Evolutionary conservation across 2,329 filamentous ascomycete genomes (phyloP).

Genomic region (Alternaria atra): DNA sequence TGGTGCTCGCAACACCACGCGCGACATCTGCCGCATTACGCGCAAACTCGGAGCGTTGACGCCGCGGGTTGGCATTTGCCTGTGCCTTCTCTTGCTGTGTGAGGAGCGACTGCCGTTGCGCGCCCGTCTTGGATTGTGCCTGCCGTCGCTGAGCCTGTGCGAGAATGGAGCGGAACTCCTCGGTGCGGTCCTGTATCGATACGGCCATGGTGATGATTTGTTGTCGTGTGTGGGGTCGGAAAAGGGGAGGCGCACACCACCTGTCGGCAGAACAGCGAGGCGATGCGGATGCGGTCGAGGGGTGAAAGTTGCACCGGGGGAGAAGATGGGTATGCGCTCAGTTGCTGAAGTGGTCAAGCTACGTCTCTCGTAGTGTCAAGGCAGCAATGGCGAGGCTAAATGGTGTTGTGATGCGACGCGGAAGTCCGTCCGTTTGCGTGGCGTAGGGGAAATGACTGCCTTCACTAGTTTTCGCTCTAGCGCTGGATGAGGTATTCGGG

Average conservation of each 20-base stretch:
- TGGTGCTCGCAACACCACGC: constrained; percentile 87
- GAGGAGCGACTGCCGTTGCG: constrained; percentile 82
- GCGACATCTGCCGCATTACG: constrained; percentile 91
- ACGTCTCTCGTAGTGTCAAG: neutral
- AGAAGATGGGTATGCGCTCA: neutral
- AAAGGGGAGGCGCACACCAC: constrained; percentile 15
- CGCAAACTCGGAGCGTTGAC: constrained; percentile 85
- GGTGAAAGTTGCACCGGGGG: neutral
- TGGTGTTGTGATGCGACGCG: neutral
- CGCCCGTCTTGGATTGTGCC: constrained; percentile 75
- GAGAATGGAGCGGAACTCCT: constrained; percentile 93
- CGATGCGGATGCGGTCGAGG: constrained; percentile 16
- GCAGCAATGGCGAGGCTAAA: neutral
- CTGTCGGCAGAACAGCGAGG: constrained; percentile 12
- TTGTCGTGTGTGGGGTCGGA: constrained; percentile 16
- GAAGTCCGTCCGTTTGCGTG: constrained; percentile 11
- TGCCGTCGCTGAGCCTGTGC: constrained; percentile 83
- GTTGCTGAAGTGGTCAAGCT: neutral
- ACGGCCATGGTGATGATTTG: constrained; percentile 58
- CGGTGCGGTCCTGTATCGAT: constrained; percentile 95
- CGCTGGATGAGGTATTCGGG: neutral
- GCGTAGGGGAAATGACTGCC: neutral
- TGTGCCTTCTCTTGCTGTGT: constrained; percentile 70
- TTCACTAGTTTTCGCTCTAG: neutral
- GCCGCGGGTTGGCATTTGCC: constrained; percentile 62